phyloP scores from a whole-genome alignment of 2,329 filamentous ascomycete species.

The Colletotrichum lentis region DNA sequence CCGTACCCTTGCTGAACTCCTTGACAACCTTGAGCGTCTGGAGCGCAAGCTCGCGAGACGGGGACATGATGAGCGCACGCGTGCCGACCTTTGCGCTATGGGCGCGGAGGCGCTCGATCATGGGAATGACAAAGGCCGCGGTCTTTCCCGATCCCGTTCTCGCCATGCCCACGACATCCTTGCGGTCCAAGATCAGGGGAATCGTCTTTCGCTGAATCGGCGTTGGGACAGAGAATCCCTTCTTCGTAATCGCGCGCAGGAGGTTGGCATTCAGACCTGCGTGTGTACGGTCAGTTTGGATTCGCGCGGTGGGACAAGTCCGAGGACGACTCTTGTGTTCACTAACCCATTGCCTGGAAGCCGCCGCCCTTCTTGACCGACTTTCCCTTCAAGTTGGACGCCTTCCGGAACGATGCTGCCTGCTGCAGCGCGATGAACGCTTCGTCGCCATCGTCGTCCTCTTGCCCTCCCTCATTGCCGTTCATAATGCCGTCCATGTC shows the following conservation, averaged over 20 bases:
- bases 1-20: slow-evolving; percentile 88
- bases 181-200: slow-evolving; percentile 84
- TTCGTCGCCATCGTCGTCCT: slow-evolving; percentile 75
- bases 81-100: slow-evolving; percentile 89
- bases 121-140: slow-evolving; percentile 95
- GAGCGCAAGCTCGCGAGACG: slow-evolving; percentile 90
- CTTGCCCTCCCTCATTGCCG: slow-evolving; percentile 59
- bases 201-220: slow-evolving; percentile 98
- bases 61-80: slow-evolving; percentile 86
- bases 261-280: slow-evolving; percentile 79
- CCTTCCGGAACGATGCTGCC: slow-evolving; percentile 86
- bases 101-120: slow-evolving; percentile 91
- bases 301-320: not conserved
- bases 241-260: slow-evolving; percentile 88
- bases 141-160: slow-evolving; percentile 99
- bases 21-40: slow-evolving; percentile 97
- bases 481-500: slow-evolving; percentile 71
- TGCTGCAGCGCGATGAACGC: slow-evolving; percentile 91
- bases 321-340: not conserved
- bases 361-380: slow-evolving; percentile 94
- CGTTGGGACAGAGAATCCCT: slow-evolving; percentile 95
- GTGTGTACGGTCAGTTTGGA: not conserved
- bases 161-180: slow-evolving; percentile 99
- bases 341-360: slow-evolving; percentile 89
- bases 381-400: slow-evolving; percentile 81